Percentiles rank a stretch among this genome's conserved stretches.
Evolutionary conservation across 495 filamentous ascomycete genomes (phyloP).

Genomic region (Usnea hakonensis): DNA sequence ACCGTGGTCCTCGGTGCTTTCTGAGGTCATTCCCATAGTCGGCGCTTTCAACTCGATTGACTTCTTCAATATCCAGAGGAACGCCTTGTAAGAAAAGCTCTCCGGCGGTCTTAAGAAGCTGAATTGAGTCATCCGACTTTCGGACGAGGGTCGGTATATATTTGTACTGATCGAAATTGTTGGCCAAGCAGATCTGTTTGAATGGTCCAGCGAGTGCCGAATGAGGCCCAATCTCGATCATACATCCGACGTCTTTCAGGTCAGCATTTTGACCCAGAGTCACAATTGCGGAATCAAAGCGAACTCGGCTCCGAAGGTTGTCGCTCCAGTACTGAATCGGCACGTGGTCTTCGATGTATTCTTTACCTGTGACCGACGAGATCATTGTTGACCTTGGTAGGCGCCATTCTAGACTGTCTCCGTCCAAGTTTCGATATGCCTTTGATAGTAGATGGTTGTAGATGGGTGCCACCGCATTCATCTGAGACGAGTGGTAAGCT

Average conservation of each 20-base stretch:
- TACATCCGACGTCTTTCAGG: neutral
- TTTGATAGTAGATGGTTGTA: neutral
- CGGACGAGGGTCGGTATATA: constrained; percentile 27
- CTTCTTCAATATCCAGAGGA: constrained; percentile 23
- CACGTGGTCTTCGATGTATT: constrained; percentile 1
- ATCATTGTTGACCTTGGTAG: neutral
- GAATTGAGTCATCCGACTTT: too few species aligned
- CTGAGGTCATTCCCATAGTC: too few species aligned
- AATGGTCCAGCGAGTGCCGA: constrained; percentile 50
- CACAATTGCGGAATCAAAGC: constrained; percentile 24
- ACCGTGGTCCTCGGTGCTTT: too few species aligned
- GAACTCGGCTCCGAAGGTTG: constrained; percentile 34
- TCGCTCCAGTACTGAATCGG: constrained; percentile 33
- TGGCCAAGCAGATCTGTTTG: constrained; percentile 40
- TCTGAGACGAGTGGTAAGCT: constrained; percentile 4
- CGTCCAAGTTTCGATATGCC: too few species aligned
- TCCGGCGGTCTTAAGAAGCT: too few species aligned
- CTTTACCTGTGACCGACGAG: constrained; percentile 30
- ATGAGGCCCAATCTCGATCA: constrained; percentile 57
- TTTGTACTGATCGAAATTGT: neutral
- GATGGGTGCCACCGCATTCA: neutral
- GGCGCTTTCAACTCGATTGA: too few species aligned
- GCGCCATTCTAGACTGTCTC: neutral
- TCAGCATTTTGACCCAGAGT: too few species aligned
- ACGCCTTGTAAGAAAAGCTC: too few species aligned